Percentiles rank a stretch among this genome's conserved stretches.
Conservation (phyloP, 2,329 filamentous ascomycete species). For the Ophidiomyces ophidiicola region DNA sequence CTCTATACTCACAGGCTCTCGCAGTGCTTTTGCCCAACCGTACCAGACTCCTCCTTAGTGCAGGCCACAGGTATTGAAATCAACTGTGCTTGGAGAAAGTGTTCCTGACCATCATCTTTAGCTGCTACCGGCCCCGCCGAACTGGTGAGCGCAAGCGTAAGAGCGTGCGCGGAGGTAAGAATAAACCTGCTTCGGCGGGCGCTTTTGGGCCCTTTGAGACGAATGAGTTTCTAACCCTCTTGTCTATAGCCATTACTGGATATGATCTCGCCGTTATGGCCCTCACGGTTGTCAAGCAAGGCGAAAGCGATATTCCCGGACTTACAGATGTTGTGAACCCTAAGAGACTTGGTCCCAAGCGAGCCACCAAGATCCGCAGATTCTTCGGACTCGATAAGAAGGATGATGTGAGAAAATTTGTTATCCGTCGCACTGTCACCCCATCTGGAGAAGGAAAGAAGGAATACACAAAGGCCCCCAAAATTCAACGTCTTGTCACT, state of each 20-base stretch:
- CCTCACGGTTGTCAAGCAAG: conserved; percentile 94
- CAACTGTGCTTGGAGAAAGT: neutral
- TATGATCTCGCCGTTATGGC: conserved; percentile 91
- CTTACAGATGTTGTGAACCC: conserved; percentile 96
- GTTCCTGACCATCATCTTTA: conserved; percentile 15
- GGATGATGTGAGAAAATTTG: conserved; percentile 99
- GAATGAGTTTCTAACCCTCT: conserved; percentile 6
- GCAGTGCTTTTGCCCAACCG: conserved; percentile 79
- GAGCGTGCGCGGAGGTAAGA: conserved; percentile 76
- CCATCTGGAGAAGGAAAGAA: conserved; percentile 96
- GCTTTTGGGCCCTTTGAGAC: conserved; percentile 1
- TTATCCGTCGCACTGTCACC: conserved; percentile 96
- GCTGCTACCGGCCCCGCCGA: conserved; percentile 97
- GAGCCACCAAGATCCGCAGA: conserved; percentile 97
- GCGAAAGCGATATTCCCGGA: conserved; percentile 84
- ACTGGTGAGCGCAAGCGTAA: conserved; percentile 99
- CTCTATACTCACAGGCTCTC: conserved; percentile 3
- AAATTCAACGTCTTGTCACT: conserved; percentile 98
- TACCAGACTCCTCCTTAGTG: conserved; percentile 90
- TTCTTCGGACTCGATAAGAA: conserved; percentile 99
- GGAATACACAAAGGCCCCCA: conserved; percentile 99
- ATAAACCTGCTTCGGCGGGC: no score
- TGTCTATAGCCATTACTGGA: conserved; percentile 69
- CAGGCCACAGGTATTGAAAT: conserved; percentile 58
- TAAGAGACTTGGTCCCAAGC: conserved; percentile 99